Base-by-base conservation (phyloP, 805 yeast genomes). In the Wickerhamomyces strasburgensis region DNA sequence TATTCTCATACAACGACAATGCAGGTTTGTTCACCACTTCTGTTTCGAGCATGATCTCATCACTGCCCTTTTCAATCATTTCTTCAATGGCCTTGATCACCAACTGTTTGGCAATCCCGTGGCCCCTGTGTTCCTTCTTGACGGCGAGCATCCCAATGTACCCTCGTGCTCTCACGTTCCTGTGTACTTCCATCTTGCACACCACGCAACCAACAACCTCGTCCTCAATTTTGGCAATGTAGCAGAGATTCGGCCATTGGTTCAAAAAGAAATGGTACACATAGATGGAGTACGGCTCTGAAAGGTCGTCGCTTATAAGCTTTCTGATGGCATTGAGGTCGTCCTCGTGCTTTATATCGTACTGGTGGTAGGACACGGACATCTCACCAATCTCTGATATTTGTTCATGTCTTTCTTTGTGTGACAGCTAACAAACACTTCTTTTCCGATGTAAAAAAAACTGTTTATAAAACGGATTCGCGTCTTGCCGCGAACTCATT, bases 91-190 rank as follows among this genome's bases (percentile, higher is more conserved):
- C 75, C 38, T 66, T 51, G 32, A 68, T 66, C 14, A 88, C 88
- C 34, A 93, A 68, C 31, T 65, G 64, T 47, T 80, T 80, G 3
- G 97, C 97, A 32, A 89, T 82, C 1, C 96, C 96, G 30, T 64
- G 65, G 3, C 94, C 89, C 38, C 98, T 66, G 55, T 70, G 79
- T 13, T 61, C 56, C 27, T 78, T 76, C 34, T 80, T 79, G 10
- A 90, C 95, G 0, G 94, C 96, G 37, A 93, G 64, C 98, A 93
- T 93, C 2, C 97, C 98, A 19, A 93, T 89, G 54, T 93, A 93
- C 0, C 98, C 98, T 42, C 98, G 70, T 48, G 69, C 56, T 42
- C 96, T 68, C 9, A 75, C 80, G 16, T 72, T 69, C 41, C 90
- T 70, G 60, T 90, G 97, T 1, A 73, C 66, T 45, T 84, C 95